These are phyloP conservation scores for Globisporangium parvum DNA, from an alignment of 352 stramenopile genomes.

Conservation along the genomic window DNA sequence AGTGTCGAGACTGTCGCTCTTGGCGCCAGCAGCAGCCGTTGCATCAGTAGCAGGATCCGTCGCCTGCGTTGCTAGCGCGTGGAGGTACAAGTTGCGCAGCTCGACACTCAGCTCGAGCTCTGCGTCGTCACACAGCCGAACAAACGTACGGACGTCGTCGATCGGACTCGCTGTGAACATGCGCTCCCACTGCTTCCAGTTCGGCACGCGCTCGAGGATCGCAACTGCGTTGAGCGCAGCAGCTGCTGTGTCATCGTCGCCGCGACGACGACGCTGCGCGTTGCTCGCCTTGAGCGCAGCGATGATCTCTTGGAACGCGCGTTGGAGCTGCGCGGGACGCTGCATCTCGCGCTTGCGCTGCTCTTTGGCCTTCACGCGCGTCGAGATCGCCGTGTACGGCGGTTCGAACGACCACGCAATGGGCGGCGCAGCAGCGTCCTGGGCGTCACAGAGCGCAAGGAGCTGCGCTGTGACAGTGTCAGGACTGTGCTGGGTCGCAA, in stretches of 20 bases:
- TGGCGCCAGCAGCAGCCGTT: neutral
- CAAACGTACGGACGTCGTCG: slow-evolving; percentile 9
- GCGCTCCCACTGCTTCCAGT: slow-evolving; percentile 14
- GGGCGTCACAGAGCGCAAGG: slow-evolving; percentile 4
- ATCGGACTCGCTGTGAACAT: slow-evolving; percentile 4
- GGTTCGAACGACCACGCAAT: slow-evolving; percentile 11
- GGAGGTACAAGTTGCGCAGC: slow-evolving; percentile 14
- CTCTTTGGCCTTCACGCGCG: slow-evolving; percentile 8
- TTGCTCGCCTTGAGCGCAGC: neutral
- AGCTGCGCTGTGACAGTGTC: slow-evolving; percentile 1
- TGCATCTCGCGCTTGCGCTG: slow-evolving; percentile 8
- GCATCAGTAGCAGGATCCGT: too few relatives aligned
- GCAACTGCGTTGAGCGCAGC: neutral
- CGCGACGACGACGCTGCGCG: neutral
- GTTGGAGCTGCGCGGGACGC: neutral
- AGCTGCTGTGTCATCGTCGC: too few relatives aligned
- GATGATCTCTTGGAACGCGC: slow-evolving; percentile 2
- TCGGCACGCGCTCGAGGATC: slow-evolving; percentile 5
- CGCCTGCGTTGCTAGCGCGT: slow-evolving; percentile 1
- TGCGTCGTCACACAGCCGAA: neutral
- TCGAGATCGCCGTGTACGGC: slow-evolving; percentile 6
- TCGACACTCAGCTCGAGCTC: slow-evolving; percentile 2
- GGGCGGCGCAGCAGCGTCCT: slow-evolving; percentile 2
- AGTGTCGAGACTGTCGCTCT: slow-evolving; percentile 15
- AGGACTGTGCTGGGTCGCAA: neutral